Conservation (phyloP, 768 basidiomycete genomes). For the Leccinum longicurvipes region DNA sequence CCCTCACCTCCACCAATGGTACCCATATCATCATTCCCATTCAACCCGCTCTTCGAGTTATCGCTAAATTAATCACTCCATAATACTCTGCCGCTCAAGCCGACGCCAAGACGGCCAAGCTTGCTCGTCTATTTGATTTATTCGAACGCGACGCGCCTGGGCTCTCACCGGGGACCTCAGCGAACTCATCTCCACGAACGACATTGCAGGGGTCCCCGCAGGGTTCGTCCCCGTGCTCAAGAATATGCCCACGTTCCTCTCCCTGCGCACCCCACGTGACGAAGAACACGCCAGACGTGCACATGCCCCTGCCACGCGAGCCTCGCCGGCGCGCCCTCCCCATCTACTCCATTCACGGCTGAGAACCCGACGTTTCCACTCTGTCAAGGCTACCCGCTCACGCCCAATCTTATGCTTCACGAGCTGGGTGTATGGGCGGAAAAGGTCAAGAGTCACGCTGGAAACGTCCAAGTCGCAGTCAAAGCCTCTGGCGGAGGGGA, state of each 20-base stretch:
- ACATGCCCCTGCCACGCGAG: slow-evolving; percentile 22
- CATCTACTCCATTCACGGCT: not conserved
- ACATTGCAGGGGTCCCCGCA: slow-evolving; percentile 29
- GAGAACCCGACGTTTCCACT: slow-evolving; percentile 43
- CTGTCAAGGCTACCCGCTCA: slow-evolving; percentile 48
- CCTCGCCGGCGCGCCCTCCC: slow-evolving; percentile 15
- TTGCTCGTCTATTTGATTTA: slow-evolving; percentile 50
- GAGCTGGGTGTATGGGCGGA: slow-evolving; percentile 54
- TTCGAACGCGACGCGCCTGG: slow-evolving; percentile 47
- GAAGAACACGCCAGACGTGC: slow-evolving; percentile 8
- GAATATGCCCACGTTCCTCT: slow-evolving; percentile 35
- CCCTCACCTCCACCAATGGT: not conserved
- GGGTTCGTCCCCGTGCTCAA: slow-evolving; percentile 32
- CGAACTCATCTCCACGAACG: slow-evolving; percentile 28
- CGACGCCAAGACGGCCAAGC: slow-evolving; percentile 46
- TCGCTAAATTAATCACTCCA: slow-evolving; percentile 5
- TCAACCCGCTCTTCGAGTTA: not conserved
- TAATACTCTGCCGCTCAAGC: slow-evolving; percentile 18
- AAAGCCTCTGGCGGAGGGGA: slow-evolving; percentile 48
- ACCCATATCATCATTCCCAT: not conserved
- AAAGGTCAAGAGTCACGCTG: slow-evolving; percentile 51
- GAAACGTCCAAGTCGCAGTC: slow-evolving; percentile 53
- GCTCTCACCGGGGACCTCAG: slow-evolving; percentile 13
- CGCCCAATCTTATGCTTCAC: slow-evolving; percentile 65
- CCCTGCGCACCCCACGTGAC: slow-evolving; percentile 33